Percentiles rank a stretch among this genome's conserved stretches.
Conservation (phyloP, 352 stramenopile genomes). For the Pythium diclinum region DNA sequence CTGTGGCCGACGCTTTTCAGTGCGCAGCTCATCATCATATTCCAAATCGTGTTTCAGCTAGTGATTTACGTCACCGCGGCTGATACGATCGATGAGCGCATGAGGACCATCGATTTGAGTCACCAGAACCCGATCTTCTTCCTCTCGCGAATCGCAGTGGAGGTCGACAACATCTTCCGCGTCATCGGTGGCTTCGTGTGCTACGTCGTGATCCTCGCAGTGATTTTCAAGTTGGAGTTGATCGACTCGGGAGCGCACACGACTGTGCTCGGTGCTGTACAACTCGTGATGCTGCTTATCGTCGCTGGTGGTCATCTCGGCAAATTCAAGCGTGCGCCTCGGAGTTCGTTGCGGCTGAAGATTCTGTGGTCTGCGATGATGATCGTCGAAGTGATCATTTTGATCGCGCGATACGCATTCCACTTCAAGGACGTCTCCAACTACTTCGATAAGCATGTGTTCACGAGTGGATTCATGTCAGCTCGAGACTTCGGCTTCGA, state of each 20-base stretch:
- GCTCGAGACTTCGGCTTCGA: slow-evolving; percentile 72
- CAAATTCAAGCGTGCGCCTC: slow-evolving; percentile 55
- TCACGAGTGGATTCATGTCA: slow-evolving; percentile 68
- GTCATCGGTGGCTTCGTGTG: slow-evolving; percentile 58
- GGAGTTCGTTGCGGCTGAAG: slow-evolving; percentile 68
- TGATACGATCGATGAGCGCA: slow-evolving; percentile 60
- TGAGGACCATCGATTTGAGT: slow-evolving; percentile 52
- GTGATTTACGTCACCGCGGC: slow-evolving; percentile 81
- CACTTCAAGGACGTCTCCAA: slow-evolving; percentile 71
- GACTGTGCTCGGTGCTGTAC: slow-evolving; percentile 58
- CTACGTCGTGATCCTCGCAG: slow-evolving; percentile 68
- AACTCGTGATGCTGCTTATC: slow-evolving; percentile 60
- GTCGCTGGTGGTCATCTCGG: slow-evolving; percentile 72
- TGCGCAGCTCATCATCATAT: slow-evolving; percentile 80
- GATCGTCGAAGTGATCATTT: slow-evolving; percentile 60
- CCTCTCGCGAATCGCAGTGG: slow-evolving; percentile 60
- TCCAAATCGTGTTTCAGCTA: slow-evolving; percentile 82
- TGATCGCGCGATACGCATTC: slow-evolving; percentile 75
- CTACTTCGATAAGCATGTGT: slow-evolving; percentile 64
- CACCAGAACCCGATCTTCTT: slow-evolving; percentile 78
- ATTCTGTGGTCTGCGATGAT: slow-evolving; percentile 78
- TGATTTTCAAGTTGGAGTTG: slow-evolving; percentile 65
- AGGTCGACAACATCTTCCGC: slow-evolving; percentile 78
- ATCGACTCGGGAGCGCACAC: slow-evolving; percentile 51
- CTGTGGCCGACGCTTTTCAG: slow-evolving; percentile 82